These are phyloP conservation scores for Croton setiger DNA, from an alignment of 441 rosid genomes.

Conservation along the genomic window DNA sequence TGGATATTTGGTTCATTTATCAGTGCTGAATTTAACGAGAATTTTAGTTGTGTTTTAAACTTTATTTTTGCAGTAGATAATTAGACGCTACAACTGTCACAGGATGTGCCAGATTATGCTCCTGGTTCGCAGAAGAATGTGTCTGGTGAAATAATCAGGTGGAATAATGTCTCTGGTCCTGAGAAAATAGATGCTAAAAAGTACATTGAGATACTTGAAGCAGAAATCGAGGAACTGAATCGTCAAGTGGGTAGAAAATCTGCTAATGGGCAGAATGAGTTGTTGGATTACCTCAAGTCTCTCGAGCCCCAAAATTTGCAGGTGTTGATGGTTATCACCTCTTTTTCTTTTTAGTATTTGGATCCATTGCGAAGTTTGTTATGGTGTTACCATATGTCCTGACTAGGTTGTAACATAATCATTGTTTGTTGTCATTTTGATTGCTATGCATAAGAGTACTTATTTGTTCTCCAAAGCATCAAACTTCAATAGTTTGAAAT, in stretches of 20 bases:
- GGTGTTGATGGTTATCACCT: slow-evolving; percentile 37
- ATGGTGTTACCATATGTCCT: neutral
- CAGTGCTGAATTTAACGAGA: neutral
- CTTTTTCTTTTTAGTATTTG: neutral
- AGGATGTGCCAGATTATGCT: slow-evolving; percentile 71
- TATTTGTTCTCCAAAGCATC: neutral
- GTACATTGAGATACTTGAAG: slow-evolving; percentile 92
- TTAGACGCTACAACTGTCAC: slow-evolving; percentile 23
- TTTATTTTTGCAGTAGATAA: neutral
- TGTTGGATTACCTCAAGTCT: slow-evolving; percentile 81
- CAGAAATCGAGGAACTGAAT: slow-evolving; percentile 89
- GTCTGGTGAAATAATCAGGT: slow-evolving; percentile 86
- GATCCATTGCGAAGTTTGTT: neutral
- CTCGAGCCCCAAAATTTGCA: slow-evolving; percentile 96
- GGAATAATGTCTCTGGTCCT: slow-evolving; percentile 86
- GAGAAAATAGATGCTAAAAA: slow-evolving; percentile 90
- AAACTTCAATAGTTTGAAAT: neutral
- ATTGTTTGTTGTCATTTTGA: neutral
- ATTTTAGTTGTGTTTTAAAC: neutral
- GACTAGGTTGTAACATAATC: neutral
- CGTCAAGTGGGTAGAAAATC: slow-evolving; percentile 69
- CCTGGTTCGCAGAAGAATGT: slow-evolving; percentile 95
- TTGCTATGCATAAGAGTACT: neutral
- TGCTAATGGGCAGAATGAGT: slow-evolving; percentile 64
- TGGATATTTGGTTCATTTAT: neutral